Conservation (phyloP, 2,329 filamentous ascomycete species). For the Paecilomyces sp. region DNA sequence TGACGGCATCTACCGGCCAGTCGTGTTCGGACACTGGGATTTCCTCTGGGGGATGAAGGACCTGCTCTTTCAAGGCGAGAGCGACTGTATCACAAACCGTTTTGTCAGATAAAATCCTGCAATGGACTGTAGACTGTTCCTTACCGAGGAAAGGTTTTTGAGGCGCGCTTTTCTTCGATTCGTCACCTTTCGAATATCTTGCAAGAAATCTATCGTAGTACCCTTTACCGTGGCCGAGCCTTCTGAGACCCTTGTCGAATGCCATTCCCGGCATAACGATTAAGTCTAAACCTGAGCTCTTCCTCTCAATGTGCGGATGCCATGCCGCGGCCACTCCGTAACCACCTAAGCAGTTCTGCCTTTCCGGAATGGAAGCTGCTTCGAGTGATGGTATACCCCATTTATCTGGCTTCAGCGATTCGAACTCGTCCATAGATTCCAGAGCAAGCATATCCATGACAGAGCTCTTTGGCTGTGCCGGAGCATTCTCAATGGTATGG, state of each 20-base stretch:
- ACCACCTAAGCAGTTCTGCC: slow-evolving; percentile 68
- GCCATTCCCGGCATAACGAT: slow-evolving; percentile 90
- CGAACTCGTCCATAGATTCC: slow-evolving; percentile 66
- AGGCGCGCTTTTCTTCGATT: slow-evolving; percentile 20
- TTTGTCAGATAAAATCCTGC: slow-evolving; percentile 13
- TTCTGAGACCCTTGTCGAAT: slow-evolving; percentile 68
- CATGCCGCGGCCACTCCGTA: slow-evolving; percentile 31
- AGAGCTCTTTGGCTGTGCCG: slow-evolving; percentile 46
- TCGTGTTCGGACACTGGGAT: slow-evolving; percentile 73
- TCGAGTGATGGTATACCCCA: slow-evolving; percentile 94
- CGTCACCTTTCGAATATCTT: slow-evolving; percentile 53
- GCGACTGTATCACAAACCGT: slow-evolving; percentile 51
- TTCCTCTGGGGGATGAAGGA: slow-evolving; percentile 57
- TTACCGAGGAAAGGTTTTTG: slow-evolving; percentile 55
- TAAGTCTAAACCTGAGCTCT: slow-evolving; percentile 59
- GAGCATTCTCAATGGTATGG: slow-evolving; percentile 48
- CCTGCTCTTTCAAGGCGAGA: slow-evolving; percentile 77
- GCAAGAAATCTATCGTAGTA: slow-evolving; percentile 94
- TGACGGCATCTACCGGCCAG: slow-evolving; percentile 69
- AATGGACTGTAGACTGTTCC: slow-evolving; percentile 14
- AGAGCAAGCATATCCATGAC: slow-evolving; percentile 96
- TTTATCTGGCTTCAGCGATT: slow-evolving; percentile 65
- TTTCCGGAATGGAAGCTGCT: slow-evolving; percentile 54
- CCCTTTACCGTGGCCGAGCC: slow-evolving; percentile 88
- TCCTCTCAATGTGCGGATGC: slow-evolving; percentile 10